phyloP scores from a whole-genome alignment of 2,329 filamentous ascomycete species.

The Ophiosphaerella herpotricha region DNA sequence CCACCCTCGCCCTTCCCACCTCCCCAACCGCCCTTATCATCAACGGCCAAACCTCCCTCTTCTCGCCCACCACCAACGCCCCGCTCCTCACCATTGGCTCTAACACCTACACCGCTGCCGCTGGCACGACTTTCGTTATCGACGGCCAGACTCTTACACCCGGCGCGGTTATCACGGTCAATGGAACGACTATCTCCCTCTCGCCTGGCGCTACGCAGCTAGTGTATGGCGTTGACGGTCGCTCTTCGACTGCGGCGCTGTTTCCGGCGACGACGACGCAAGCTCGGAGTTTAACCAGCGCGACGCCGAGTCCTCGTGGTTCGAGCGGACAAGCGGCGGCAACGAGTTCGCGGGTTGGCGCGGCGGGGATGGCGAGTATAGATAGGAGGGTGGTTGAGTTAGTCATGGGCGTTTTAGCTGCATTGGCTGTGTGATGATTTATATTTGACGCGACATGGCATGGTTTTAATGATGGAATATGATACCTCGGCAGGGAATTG shows the following conservation, averaged over 20 bases:
- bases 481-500: no score
- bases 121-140: slow-evolving; percentile 44
- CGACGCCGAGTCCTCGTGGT: neutral
- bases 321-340: slow-evolving; percentile 14
- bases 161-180: slow-evolving; percentile 40
- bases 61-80: slow-evolving; percentile 31
- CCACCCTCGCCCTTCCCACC: slow-evolving; percentile 37
- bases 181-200: slow-evolving; percentile 42
- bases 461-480: no score
- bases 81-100: slow-evolving; percentile 40
- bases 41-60: slow-evolving; percentile 39
- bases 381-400: no score
- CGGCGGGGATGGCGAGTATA: no score
- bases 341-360: slow-evolving; percentile 3
- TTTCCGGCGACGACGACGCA: slow-evolving; percentile 47
- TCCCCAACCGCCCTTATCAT: slow-evolving; percentile 35
- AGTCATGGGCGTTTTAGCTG: no score
- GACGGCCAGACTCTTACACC: slow-evolving; percentile 46
- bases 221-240: slow-evolving; percentile 40
- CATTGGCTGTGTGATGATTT: no score
- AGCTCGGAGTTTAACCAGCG: slow-evolving; percentile 6
- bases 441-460: no score
- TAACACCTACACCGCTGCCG: slow-evolving; percentile 31
- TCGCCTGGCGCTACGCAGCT: slow-evolving; percentile 44
- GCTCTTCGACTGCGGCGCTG: slow-evolving; percentile 39